Conservation (phyloP, 2,329 filamentous ascomycete genomes). For the Aureobasidium pullulans region DNA sequence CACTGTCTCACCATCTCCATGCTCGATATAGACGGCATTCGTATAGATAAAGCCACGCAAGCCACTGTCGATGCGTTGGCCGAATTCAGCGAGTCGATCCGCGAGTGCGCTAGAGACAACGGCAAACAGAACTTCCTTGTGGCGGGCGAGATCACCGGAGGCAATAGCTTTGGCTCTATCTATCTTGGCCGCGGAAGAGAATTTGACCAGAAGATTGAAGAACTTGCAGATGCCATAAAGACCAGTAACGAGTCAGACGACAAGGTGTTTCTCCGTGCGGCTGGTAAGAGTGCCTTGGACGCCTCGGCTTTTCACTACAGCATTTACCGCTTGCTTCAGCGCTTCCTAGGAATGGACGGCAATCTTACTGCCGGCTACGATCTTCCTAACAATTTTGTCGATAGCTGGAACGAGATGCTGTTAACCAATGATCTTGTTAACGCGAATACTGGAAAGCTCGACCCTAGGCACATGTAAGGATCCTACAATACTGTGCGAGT, state of each 20-base stretch:
- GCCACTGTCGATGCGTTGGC: conserved; percentile 55
- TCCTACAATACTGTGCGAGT: background rate
- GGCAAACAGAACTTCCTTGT: conserved; percentile 59
- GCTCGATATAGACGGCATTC: conserved; percentile 60
- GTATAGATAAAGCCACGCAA: conserved; percentile 60
- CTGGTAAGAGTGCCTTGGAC: conserved; percentile 49
- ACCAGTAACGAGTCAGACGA: conserved; percentile 38
- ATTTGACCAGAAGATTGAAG: conserved; percentile 43
- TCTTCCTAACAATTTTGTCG: conserved; percentile 43
- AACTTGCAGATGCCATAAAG: conserved; percentile 41
- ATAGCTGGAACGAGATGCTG: conserved; percentile 50
- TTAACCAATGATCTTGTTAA: conserved; percentile 54
- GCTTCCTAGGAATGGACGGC: conserved; percentile 54
- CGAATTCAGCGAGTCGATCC: conserved; percentile 49
- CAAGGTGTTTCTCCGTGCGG: conserved; percentile 43
- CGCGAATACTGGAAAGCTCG: conserved; percentile 52
- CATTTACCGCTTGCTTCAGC: conserved; percentile 52
- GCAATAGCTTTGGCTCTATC: conserved; percentile 53
- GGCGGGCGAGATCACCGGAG: conserved; percentile 57
- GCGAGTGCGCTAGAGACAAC: conserved; percentile 48
- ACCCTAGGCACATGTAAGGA: conserved; percentile 51
- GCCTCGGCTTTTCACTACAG: conserved; percentile 57
- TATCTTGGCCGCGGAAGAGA: conserved; percentile 56
- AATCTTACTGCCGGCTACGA: conserved; percentile 40
- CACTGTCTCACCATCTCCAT: conserved; percentile 56